Base-by-base conservation (phyloP, 2,329 filamentous ascomycete species). In the Arthrinium puccinioides region DNA sequence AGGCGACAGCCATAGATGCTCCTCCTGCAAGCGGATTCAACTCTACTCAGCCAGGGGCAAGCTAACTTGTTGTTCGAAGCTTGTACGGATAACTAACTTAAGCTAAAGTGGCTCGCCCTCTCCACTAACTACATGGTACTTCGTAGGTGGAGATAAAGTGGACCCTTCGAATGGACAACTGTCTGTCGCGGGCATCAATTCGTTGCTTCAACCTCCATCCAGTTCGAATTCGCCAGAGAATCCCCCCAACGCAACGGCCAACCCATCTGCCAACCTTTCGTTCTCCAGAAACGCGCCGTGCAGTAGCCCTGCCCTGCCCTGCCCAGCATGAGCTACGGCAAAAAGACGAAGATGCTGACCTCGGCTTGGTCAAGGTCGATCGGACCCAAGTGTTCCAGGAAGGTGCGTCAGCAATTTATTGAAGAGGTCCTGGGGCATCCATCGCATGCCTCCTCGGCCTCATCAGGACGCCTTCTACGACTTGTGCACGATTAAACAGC, bases 321-420 rank as follows among this genome's bases (percentile, higher is more conserved):
- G 65, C 67, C 67, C 69, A 79, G 52, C 59, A 95, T 95, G 89
- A 92, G 84, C 69, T 94, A 92, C 78, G 83, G 90, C 73, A 98
- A 98, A 97, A 95, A 75, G 90, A 98, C 66, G 92, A 97, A 76
- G 92, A 98, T 72, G 87, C 83, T 60, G 90, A 96, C 62, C 79
- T 83, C 62, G 83, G 85, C 60, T 77, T 97, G 71, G 84, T 97
- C 74, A 94, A 90, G 76, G 87, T 97, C 56, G 92, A 98, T 70
- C 84, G 94, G 57, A 96, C 90, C 40, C 88, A 90, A 54, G 92
- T 98, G 49, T 97, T 97, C 65, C 92, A 97, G 72, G 92, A 98
- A 83, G 92, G 92, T 96, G 66, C 59, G 71, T 50, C 42, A 50
- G 46, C 50, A 44, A 44, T 50, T 38, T 33, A 32, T 27, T 29